phyloP scores from a whole-genome alignment of 305 asterid genomes.

The Andrographis paniculata region DNA sequence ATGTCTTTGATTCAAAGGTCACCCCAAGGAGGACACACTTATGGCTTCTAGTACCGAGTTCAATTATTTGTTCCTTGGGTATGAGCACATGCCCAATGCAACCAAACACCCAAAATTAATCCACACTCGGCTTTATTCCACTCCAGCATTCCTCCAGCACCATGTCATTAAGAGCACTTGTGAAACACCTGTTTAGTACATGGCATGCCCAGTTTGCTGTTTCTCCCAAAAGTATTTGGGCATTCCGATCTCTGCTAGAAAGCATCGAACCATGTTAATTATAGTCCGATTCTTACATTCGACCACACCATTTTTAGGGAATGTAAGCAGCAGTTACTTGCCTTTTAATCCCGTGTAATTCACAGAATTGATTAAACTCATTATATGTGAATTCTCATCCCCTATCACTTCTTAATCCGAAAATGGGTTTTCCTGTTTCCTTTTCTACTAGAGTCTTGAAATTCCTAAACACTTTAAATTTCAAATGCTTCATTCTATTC shows the following conservation, averaged over 20 bases:
- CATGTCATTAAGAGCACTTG: not conserved
- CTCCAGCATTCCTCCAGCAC: not conserved
- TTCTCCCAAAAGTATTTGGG: not conserved
- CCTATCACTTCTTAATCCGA: not conserved
- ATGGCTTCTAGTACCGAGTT: not conserved
- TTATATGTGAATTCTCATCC: not conserved
- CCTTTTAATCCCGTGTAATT: not conserved
- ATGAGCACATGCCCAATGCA: not conserved
- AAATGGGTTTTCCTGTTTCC: not conserved
- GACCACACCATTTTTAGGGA: not conserved
- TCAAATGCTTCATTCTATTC: not conserved
- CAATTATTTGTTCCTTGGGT: not conserved
- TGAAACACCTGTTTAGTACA: not conserved
- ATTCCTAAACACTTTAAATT: not conserved
- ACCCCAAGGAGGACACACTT: not conserved
- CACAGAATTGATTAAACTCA: not conserved
- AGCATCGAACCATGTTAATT: not conserved
- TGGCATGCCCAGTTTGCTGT: not conserved
- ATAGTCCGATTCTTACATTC: not conserved
- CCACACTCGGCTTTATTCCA: not conserved
- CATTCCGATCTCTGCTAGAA: not conserved
- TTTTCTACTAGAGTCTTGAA: not conserved
- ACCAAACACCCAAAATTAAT: not conserved
- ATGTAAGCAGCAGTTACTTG: not conserved
- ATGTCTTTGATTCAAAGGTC: not conserved